A percentile compares a stretch with the other conserved stretches of the same genome.
Conservation (phyloP, 2,329 filamentous ascomycete genomes). For the Ophiostoma sp. region DNA sequence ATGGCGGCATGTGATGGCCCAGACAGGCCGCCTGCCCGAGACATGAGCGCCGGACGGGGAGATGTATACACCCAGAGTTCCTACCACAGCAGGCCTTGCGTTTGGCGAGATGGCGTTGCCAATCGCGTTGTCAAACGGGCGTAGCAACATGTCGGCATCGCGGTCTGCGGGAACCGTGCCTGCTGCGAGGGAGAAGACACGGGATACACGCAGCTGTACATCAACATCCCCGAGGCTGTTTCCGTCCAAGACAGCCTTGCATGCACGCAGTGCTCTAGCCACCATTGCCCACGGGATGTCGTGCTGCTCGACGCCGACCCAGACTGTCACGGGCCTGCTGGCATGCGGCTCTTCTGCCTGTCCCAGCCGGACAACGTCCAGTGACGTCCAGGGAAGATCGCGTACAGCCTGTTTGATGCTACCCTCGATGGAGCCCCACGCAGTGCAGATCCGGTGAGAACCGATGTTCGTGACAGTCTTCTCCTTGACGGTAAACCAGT, state of each 20-base stretch:
- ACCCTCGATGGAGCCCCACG: background rate
- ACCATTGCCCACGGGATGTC: background rate
- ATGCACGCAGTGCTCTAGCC: background rate
- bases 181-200: background rate
- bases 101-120: background rate
- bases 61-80: background rate
- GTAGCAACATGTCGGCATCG: too few relatives aligned
- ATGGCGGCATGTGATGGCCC: constrained; percentile 6
- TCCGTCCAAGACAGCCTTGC: background rate
- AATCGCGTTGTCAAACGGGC: background rate
- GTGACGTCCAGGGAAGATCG: background rate
- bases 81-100: background rate
- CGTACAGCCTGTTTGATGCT: background rate
- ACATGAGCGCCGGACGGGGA: background rate
- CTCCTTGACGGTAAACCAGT: background rate
- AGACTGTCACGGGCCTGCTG: background rate
- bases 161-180: too few relatives aligned
- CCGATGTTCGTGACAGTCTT: background rate
- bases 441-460: background rate
- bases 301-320: background rate
- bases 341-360: background rate
- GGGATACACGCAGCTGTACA: background rate
- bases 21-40: background rate
- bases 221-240: background rate
- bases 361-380: background rate